These are phyloP conservation scores for Mucor lusitanicus DNA, from an alignment of 371 early-diverging fungal species.

Conservation along the genomic window DNA sequence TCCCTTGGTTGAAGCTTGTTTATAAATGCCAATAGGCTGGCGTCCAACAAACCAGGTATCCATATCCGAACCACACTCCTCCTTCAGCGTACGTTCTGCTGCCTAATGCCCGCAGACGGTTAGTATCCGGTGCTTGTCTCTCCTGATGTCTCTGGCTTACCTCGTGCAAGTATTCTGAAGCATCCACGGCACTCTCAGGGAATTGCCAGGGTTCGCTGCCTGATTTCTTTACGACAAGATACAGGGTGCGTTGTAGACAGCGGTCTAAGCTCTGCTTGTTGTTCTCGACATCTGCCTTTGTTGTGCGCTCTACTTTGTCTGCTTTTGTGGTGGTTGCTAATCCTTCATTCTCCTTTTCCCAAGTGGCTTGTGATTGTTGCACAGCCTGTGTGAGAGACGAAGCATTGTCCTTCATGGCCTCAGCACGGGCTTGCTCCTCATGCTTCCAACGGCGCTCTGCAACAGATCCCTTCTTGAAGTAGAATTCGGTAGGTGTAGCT, in stretches of 20 bases:
- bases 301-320: conserved; percentile 53
- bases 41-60: conserved; percentile 87
- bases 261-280: conserved; percentile 78
- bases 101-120: conserved; percentile 39
- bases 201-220: conserved; percentile 71
- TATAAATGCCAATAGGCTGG: conserved; percentile 77
- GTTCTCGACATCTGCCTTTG: conserved; percentile 68
- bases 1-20: conserved; percentile 45
- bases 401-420: conserved; percentile 35
- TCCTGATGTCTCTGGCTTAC: conserved; percentile 25
- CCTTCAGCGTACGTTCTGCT: conserved; percentile 71
- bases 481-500: conserved; percentile 80
- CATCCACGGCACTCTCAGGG: conserved; percentile 71
- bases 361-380: conserved; percentile 24
- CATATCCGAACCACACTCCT: conserved; percentile 76
- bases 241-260: conserved; percentile 69
- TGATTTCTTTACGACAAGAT: conserved; percentile 68
- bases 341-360: conserved; percentile 51
- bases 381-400: conserved; percentile 39
- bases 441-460: conserved; percentile 77
- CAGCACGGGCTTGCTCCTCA: conserved; percentile 51
- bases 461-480: conserved; percentile 88
- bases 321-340: conserved; percentile 42
- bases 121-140: not conserved
- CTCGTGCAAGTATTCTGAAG: conserved; percentile 75